These are phyloP conservation scores for Bryoglossum gracile DNA, from an alignment of 495 filamentous ascomycete genomes.

Conservation along the genomic window DNA sequence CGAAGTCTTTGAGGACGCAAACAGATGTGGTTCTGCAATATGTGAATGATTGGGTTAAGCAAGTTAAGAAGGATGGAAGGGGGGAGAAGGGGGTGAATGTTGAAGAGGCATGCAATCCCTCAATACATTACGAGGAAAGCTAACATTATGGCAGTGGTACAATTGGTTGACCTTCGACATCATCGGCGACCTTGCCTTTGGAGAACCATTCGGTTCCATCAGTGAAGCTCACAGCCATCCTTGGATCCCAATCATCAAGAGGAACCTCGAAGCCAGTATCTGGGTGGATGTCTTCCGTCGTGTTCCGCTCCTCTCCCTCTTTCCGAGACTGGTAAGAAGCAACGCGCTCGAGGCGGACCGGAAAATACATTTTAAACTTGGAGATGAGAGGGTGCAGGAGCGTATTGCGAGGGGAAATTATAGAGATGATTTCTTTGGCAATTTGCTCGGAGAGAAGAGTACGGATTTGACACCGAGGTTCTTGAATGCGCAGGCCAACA, in stretches of 20 bases:
- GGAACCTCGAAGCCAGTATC: not conserved
- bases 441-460: not conserved
- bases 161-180: conserved; percentile 43
- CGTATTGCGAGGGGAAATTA: not conserved
- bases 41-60: not conserved
- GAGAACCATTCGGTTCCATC: conserved; percentile 37
- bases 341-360: not conserved
- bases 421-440: not conserved
- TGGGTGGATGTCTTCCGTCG: not conserved
- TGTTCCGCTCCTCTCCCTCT: not conserved
- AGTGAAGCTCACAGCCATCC: conserved; percentile 35
- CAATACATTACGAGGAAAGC: not conserved
- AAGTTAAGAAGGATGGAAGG: not conserved
- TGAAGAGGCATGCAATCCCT: not conserved
- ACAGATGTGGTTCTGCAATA: conserved; percentile 1
- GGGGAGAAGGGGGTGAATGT: not conserved
- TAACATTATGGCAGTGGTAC: conserved; percentile 31
- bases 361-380: not conserved
- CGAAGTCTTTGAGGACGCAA: not conserved
- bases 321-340: not conserved
- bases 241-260: conserved; percentile 30
- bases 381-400: not conserved
- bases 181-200: conserved; percentile 38
- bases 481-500: not conserved
- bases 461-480: not conserved